Evolutionary conservation across 129 eudicot species (phyloP).

Genomic region (Scalesia atractyloides): DNA sequence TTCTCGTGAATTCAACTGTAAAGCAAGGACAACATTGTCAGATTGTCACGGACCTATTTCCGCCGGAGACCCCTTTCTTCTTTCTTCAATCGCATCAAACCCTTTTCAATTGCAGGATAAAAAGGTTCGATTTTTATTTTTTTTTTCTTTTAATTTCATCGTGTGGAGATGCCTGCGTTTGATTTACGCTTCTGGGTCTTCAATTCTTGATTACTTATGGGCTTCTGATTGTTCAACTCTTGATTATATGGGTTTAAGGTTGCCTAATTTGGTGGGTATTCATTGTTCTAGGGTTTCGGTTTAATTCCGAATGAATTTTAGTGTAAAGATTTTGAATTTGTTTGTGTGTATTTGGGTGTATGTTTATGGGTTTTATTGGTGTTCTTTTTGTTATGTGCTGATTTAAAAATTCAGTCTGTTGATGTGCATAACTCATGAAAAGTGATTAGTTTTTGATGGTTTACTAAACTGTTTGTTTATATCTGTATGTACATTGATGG

Average conservation of each 20-base stretch:
- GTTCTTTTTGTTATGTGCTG: conserved; percentile 6
- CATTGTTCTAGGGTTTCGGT: conserved; percentile 17
- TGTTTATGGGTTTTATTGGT: neutral
- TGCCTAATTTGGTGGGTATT: conserved; percentile 15
- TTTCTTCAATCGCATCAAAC: conserved; percentile 4
- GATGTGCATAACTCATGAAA: neutral
- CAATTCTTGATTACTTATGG: neutral
- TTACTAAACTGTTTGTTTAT: neutral
- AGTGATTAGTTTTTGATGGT: neutral
- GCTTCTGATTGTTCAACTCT: neutral
- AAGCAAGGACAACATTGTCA: conserved; percentile 30
- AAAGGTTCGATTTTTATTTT: neutral
- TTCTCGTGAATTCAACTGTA: conserved; percentile 25
- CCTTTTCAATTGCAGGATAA: neutral
- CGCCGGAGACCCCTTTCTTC: conserved; percentile 32
- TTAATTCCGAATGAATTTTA: neutral
- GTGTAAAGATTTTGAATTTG: neutral
- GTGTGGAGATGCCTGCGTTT: neutral
- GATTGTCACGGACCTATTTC: conserved; percentile 28
- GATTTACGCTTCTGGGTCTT: conserved; percentile 3
- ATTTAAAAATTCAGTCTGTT: neutral
- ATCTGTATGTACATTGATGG: conserved; percentile 1
- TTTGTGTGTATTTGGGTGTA: neutral
- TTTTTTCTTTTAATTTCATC: neutral
- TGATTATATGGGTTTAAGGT: neutral